Conservation (phyloP, 164 flowering plant genomes). For the Saururus chinensis region DNA sequence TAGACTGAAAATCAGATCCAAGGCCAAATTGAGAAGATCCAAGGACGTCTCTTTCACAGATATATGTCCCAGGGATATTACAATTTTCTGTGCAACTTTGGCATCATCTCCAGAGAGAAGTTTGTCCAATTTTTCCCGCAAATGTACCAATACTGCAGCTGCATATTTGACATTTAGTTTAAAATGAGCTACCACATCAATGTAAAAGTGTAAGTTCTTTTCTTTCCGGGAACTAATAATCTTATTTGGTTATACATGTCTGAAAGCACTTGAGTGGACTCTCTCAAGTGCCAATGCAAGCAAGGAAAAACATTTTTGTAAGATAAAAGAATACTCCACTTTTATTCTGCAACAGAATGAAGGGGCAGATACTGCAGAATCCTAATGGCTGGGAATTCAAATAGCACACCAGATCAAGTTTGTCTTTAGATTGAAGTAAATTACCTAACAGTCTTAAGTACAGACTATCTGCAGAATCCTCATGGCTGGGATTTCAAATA, state of each 20-base stretch:
- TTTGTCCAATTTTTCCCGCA: constrained; percentile 62
- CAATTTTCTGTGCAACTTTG: constrained; percentile 73
- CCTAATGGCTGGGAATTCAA: too few species aligned
- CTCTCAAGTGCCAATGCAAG: too few species aligned
- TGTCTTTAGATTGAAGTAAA: too few species aligned
- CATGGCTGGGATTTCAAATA: too few species aligned
- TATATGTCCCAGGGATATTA: constrained; percentile 79
- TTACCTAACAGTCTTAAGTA: too few species aligned
- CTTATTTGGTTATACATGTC: neutral
- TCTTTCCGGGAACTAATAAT: neutral
- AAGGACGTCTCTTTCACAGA: constrained; percentile 57
- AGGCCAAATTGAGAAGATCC: constrained; percentile 48
- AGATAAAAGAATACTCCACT: neutral
- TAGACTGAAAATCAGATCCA: constrained; percentile 72
- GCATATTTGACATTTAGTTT: constrained; percentile 19
- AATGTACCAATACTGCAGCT: constrained; percentile 47
- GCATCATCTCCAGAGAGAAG: constrained; percentile 66
- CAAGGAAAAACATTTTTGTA: neutral
- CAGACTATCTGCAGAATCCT: too few species aligned
- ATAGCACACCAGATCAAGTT: too few species aligned
- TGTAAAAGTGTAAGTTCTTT: neutral
- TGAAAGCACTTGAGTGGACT: neutral
- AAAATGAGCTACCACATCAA: neutral
- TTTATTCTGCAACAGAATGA: neutral
- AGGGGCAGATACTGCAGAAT: neutral